A percentile compares a stretch with the other conserved stretches of the same genome.
Evolutionary conservation across 2,329 filamentous ascomycete genomes (phyloP).

Genomic region (Hypoxylon sp.): DNA sequence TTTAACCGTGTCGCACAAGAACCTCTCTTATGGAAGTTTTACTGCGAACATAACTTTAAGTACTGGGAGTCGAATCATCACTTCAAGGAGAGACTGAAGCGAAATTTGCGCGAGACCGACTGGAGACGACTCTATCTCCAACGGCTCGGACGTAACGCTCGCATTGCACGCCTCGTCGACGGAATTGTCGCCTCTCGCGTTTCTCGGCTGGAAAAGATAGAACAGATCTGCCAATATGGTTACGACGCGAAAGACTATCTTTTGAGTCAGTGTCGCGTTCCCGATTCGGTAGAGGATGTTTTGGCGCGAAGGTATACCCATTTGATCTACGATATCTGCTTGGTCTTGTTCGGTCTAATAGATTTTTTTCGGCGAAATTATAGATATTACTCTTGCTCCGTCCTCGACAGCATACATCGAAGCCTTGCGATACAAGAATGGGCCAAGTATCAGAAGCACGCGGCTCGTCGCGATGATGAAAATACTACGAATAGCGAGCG

Average conservation of each 20-base stretch:
- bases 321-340: slow-evolving; percentile 1
- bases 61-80: slow-evolving; percentile 81
- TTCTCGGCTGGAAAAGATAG: slow-evolving; percentile 77
- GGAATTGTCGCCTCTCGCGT: slow-evolving; percentile 79
- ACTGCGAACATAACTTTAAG: slow-evolving; percentile 78
- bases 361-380: slow-evolving; percentile 12
- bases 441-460: slow-evolving; percentile 67
- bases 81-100: slow-evolving; percentile 69
- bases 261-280: slow-evolving; percentile 73
- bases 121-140: slow-evolving; percentile 81
- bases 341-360: slow-evolving; percentile 27
- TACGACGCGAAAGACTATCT: slow-evolving; percentile 93
- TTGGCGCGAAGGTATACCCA: slow-evolving; percentile 70
- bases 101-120: slow-evolving; percentile 69
- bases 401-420: slow-evolving; percentile 85
- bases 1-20: slow-evolving; percentile 78
- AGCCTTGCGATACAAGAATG: slow-evolving; percentile 84
- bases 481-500: slow-evolving; percentile 50
- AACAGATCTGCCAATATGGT: slow-evolving; percentile 78
- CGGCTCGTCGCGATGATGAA: slow-evolving; percentile 49
- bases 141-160: slow-evolving; percentile 67
- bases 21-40: slow-evolving; percentile 82
- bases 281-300: slow-evolving; percentile 77
- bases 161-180: slow-evolving; percentile 71
- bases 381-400: slow-evolving; percentile 80